Percentiles rank a stretch among this genome's conserved stretches.
Conservation (phyloP, 2,329 filamentous ascomycete species). For the Ophiostoma sp. region DNA sequence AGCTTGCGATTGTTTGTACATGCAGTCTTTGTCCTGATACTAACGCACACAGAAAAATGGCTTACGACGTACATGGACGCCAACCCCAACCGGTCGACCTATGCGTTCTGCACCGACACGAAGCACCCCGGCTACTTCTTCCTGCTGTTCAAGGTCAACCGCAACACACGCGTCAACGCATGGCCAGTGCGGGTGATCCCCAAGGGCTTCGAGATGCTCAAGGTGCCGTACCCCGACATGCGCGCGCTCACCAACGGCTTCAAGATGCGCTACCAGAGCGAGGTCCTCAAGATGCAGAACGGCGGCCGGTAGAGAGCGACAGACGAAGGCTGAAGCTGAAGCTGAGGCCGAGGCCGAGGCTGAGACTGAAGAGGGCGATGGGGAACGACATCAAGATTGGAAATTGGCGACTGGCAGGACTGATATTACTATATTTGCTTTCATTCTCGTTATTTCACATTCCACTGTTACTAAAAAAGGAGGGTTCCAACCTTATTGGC, state of each 20-base stretch:
- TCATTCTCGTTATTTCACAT: neutral
- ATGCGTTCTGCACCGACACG: constrained; percentile 90
- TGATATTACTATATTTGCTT: no score
- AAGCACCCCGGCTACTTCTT: constrained; percentile 92
- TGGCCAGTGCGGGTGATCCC: constrained; percentile 90
- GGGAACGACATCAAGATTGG: neutral
- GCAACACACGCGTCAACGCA: constrained; percentile 63
- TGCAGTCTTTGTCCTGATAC: neutral
- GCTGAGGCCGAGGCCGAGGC: no score
- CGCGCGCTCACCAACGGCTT: constrained; percentile 93
- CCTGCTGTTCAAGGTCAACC: constrained; percentile 91
- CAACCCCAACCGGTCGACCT: constrained; percentile 88
- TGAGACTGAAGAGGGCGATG: neutral
- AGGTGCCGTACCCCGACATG: constrained; percentile 90
- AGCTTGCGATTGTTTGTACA: neutral
- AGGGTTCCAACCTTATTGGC: constrained; percentile 4
- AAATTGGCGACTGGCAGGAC: no score
- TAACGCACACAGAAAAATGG: constrained; percentile 68
- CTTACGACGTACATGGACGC: constrained; percentile 92
- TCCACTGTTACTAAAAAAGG: neutral
- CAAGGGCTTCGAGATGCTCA: constrained; percentile 85
- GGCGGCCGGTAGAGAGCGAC: constrained; percentile 21
- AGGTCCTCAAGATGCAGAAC: constrained; percentile 56
- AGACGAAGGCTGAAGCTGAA: neutral
- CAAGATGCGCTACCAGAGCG: constrained; percentile 69